These are phyloP conservation scores for Jamesozyma rosinii DNA, from an alignment of 805 yeast species.

Conservation along the genomic window DNA sequence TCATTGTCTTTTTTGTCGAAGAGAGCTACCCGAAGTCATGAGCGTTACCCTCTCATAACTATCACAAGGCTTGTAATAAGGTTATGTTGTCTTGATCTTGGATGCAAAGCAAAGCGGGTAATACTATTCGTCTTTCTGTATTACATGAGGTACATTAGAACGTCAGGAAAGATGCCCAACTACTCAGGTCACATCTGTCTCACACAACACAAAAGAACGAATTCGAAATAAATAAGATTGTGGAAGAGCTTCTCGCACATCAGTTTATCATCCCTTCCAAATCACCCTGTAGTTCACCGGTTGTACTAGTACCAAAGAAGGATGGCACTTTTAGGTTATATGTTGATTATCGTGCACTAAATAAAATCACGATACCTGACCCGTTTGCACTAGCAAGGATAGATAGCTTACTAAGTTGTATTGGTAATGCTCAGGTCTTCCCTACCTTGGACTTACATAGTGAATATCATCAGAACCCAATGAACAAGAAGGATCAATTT, in stretches of 20 bases:
- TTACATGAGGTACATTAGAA: slow-evolving; percentile 6
- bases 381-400: slow-evolving; percentile 6
- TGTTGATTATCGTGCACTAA: slow-evolving; percentile 8
- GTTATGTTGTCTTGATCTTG: neutral
- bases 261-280: slow-evolving; percentile 8
- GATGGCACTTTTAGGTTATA: slow-evolving; percentile 8
- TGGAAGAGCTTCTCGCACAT: slow-evolving; percentile 6
- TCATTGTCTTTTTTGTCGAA: too few species aligned
- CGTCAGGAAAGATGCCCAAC: slow-evolving; percentile 2
- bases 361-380: slow-evolving; percentile 6
- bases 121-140: neutral
- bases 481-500: neutral
- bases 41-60: neutral
- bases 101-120: neutral
- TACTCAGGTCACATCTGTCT: neutral
- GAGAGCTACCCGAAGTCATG: neutral
- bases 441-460: slow-evolving; percentile 7
- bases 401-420: slow-evolving; percentile 2
- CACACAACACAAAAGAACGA: slow-evolving; percentile 7
- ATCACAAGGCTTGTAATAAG: too few species aligned
- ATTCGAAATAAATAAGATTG: neutral
- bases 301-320: slow-evolving; percentile 11
- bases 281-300: slow-evolving; percentile 10
- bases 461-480: slow-evolving; percentile 13
- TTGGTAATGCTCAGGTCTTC: slow-evolving; percentile 3